Percentiles rank a stretch among this genome's conserved stretches.
phyloP scores from a whole-genome alignment of 257 asterid genomes.

The Solanum dulcamara region DNA sequence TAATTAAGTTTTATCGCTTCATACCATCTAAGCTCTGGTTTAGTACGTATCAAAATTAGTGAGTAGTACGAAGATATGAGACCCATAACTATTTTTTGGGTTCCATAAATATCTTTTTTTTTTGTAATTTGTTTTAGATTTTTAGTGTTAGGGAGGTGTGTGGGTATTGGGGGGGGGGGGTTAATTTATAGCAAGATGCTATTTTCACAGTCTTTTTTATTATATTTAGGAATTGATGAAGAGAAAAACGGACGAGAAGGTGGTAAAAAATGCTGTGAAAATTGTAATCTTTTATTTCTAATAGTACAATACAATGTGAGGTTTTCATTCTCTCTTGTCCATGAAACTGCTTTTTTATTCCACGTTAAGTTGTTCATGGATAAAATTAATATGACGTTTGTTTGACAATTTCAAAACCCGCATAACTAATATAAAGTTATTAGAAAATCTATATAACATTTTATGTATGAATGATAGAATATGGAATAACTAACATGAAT shows the following conservation, averaged over 20 bases:
- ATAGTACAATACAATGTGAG: not conserved
- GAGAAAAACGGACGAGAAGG: not conserved
- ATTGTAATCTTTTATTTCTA: conserved; percentile 30
- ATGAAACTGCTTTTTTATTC: not conserved
- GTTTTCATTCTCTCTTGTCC: not conserved
- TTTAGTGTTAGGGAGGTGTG: not conserved
- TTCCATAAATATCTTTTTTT: too few species aligned
- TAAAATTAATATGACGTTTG: too few species aligned
- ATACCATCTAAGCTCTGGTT: not conserved
- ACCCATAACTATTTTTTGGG: not conserved
- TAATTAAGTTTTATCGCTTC: not conserved
- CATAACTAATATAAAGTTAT: too few species aligned
- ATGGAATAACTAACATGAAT: too few species aligned
- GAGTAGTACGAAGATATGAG: not conserved
- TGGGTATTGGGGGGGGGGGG: too few species aligned
- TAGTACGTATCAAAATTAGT: not conserved
- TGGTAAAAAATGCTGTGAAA: conserved; percentile 56
- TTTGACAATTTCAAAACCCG: too few species aligned
- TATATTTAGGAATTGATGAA: not conserved
- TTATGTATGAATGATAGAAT: too few species aligned
- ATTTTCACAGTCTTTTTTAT: conserved; percentile 65
- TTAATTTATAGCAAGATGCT: conserved; percentile 7
- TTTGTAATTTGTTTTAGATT: not conserved
- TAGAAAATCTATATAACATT: too few species aligned
- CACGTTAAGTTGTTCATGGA: too few species aligned